Evolutionary conservation across 495 filamentous ascomycete genomes (phyloP).

Genomic region (Neurospora sp.): DNA sequence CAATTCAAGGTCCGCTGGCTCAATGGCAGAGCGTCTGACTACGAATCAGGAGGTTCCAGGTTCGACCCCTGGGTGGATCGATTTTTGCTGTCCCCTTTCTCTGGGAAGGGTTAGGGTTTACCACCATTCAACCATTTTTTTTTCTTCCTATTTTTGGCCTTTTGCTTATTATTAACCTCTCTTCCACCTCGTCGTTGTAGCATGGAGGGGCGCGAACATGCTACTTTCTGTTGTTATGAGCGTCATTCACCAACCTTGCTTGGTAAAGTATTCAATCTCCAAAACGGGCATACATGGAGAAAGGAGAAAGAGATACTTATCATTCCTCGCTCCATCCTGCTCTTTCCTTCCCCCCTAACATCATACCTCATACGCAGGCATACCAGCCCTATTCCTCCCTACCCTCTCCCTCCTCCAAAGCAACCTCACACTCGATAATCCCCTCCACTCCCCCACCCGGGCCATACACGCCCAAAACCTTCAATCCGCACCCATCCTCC

Average conservation of each 20-base stretch:
- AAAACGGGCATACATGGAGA: too few relatives aligned
- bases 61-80: not conserved
- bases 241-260: too few relatives aligned
- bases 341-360: too few relatives aligned
- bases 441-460: conserved; percentile 26
- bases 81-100: not conserved
- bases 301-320: too few relatives aligned
- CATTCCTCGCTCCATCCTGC: too few relatives aligned
- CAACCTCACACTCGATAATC: conserved; percentile 32
- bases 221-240: too few relatives aligned
- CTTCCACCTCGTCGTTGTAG: not conserved
- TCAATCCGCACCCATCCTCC: conserved; percentile 25
- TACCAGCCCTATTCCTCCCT: not conserved
- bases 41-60: not conserved
- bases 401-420: not conserved
- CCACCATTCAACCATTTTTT: not conserved
- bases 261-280: too few relatives aligned
- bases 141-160: not conserved
- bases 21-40: not conserved
- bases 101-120: not conserved
- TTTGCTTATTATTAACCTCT: not conserved
- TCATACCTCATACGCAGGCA: too few relatives aligned
- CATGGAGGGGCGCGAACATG: not conserved
- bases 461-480: conserved; percentile 26
- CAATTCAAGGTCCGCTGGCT: not conserved